Evolutionary conservation across 2,329 filamentous ascomycete species (phyloP).

Genomic region (Thielaviopsis musarum): DNA sequence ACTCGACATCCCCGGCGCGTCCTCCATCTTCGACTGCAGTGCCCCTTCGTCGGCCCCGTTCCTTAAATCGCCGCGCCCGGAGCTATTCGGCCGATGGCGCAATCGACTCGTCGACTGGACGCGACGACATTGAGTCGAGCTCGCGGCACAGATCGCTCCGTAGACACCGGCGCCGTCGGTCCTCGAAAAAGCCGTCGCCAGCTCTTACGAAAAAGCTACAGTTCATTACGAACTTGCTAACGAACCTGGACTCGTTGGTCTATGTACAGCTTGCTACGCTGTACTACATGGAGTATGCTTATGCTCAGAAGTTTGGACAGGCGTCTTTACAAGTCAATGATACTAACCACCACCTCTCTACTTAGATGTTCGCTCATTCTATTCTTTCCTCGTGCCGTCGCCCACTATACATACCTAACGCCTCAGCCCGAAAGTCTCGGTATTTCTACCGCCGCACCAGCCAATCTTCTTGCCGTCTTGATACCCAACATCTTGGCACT

Average conservation of each 20-base stretch:
- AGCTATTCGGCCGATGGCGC: slow-evolving; percentile 8
- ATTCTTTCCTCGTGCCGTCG: slow-evolving; percentile 38
- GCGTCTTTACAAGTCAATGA: neutral
- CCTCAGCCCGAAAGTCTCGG: slow-evolving; percentile 42
- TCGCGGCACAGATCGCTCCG: slow-evolving; percentile 14
- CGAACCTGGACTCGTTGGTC: slow-evolving; percentile 43
- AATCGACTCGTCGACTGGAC: slow-evolving; percentile 4
- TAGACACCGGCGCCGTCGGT: slow-evolving; percentile 18
- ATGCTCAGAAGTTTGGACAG: too few species aligned
- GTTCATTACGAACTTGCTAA: slow-evolving; percentile 43
- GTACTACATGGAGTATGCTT: slow-evolving; percentile 55
- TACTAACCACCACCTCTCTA: slow-evolving; percentile 11
- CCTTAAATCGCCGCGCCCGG: slow-evolving; percentile 4
- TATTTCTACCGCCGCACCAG: slow-evolving; percentile 36
- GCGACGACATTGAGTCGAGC: slow-evolving; percentile 12
- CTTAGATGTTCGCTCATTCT: slow-evolving; percentile 49
- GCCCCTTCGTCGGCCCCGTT: slow-evolving; percentile 4
- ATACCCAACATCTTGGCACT: slow-evolving; percentile 44
- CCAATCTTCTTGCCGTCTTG: slow-evolving; percentile 41
- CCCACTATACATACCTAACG: slow-evolving; percentile 47
- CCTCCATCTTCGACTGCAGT: slow-evolving; percentile 5
- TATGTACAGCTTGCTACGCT: slow-evolving; percentile 47
- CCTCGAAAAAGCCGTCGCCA: slow-evolving; percentile 22
- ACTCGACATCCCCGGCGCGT: neutral
- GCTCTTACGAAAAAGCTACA: slow-evolving; percentile 39